Base-by-base conservation (phyloP, 208 protist genomes). In the Wallacemonas sp. region DNA sequence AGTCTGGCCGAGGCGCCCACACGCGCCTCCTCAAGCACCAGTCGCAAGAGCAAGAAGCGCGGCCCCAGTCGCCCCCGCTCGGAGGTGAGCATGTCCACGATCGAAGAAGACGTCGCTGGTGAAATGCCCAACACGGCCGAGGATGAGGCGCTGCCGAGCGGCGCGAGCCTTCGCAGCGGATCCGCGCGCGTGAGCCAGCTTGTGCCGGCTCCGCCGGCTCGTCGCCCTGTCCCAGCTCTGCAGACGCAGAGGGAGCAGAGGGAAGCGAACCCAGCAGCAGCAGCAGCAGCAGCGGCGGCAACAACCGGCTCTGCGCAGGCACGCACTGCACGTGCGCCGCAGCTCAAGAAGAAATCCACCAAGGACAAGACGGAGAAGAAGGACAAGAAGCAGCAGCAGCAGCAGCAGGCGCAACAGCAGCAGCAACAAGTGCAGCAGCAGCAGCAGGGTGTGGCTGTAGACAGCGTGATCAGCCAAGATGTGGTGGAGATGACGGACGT, bases 31-130 rank as follows among this genome's bases (percentile, higher is more conserved):
- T 61, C 3, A 34, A 69, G n/a, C 41, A 68, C 12, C 63, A 76
- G 49, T 34, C 46, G 16, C 14, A 23, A 36, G 33, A 38, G 65
- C 41, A 56, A 43, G 19, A 23, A 39, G 62, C 61, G 62, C 0
- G 41, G 34, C 12, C 32, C 27, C 6, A 68, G 56, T 44, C 26
- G 47, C 9, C 62, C n/a, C n/a, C 62, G 54, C 32, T 63, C 64
- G 44, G 52, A 47, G 21, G 44, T 49, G 16, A 74, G 56, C 69
- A 70, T 76, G 1, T 76, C 70, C 17, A 23, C 54, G 36, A 32
- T 70, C 21, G 54, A 52, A 14, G 48, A 58, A 30, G 64, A 76
- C 32, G 23, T 52, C n/a, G 72, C 61, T 11, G 60, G 65, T 23
- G 72, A 78, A 61, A 55, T 78, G 4, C 38, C 33, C 4, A 32